Base-by-base conservation (phyloP, 2,329 filamentous ascomycete species). In the Harringtonia lauricola region DNA sequence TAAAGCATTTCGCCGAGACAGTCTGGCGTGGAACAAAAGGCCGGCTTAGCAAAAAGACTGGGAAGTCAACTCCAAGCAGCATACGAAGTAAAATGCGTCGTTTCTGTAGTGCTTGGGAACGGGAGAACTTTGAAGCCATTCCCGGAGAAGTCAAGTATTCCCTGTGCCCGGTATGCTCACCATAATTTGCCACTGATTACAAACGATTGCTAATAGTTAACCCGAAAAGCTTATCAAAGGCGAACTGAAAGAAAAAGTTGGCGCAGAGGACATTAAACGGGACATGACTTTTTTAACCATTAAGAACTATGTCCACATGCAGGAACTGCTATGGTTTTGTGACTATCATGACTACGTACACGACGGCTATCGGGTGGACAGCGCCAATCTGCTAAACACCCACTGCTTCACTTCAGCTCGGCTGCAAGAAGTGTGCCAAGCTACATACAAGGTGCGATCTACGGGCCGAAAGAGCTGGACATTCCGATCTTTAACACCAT, bases 251-350 rank as follows among this genome's bases (percentile, higher is more conserved):
- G 36, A 42, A 15, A 42, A 47, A 39, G 15, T 44, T 31, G 17
- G 31, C 9, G 39, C 28, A 17, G n/a, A 47, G 30, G 26, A 44
- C 14, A 31, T 47, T 30, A 36, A 42, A 12, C 39, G 41, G 33
- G 9, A 24, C 18, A 39, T 41, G 22, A 42, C 31, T 30, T 45
- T 47, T 42, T 19, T 45, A 28, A 47, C 26, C 21, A 44, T 47
- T 22, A 42, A 45, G 24, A 47, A 47, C 36, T 47, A 42, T 21
- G 31, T 45, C 2, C 10, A 42, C 29, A 39, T 47, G 10, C 21
- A 47, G 21, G 18, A 47, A 30, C 22, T 42, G 37, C 26, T 45
- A 39, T 47, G n/a, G 40, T 45, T 47, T 40, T 44, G 14, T 41
- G 19, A 47, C 30, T 43, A 44, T 42, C 18, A 47, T 43, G 28